Percentiles rank a stretch among this genome's conserved stretches.
Evolutionary conservation across 345 rosid species (phyloP).

Genomic region (Pelargonium nanum): DNA sequence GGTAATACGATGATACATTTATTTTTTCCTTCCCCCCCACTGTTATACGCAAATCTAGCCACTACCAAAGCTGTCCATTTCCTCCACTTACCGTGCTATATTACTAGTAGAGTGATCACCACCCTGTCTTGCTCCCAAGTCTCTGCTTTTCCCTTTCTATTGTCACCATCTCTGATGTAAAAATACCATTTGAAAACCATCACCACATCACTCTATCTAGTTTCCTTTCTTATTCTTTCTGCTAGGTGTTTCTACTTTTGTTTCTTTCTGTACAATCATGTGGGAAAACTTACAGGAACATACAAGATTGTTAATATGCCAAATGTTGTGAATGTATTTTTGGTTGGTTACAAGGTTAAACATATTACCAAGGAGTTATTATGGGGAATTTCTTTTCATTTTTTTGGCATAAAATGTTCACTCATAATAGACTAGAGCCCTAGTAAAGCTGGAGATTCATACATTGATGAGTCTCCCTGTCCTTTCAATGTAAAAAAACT

Average conservation of each 20-base stretch:
- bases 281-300: background rate
- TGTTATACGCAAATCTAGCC: background rate
- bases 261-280: background rate
- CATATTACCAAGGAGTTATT: background rate
- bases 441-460: too few relatives aligned
- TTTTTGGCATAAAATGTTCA: too few relatives aligned
- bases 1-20: conserved; percentile 32
- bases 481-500: too few relatives aligned
- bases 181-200: background rate
- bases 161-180: background rate
- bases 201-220: background rate
- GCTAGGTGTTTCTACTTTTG: background rate
- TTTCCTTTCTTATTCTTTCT: background rate
- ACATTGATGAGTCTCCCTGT: too few relatives aligned
- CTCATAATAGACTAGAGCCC: too few relatives aligned
- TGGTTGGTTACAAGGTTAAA: background rate
- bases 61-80: background rate
- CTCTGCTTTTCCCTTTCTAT: background rate
- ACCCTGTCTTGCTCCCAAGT: background rate
- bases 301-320: background rate
- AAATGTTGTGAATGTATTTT: background rate
- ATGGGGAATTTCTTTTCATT: too few relatives aligned
- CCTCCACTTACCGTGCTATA: too few relatives aligned
- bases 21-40: background rate
- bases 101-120: background rate